Evolutionary conservation across 1,139 yeast species (phyloP), one percentile per base, ranked within the genome.

Genomic region (Schwanniomyces etchellsii): DNA sequence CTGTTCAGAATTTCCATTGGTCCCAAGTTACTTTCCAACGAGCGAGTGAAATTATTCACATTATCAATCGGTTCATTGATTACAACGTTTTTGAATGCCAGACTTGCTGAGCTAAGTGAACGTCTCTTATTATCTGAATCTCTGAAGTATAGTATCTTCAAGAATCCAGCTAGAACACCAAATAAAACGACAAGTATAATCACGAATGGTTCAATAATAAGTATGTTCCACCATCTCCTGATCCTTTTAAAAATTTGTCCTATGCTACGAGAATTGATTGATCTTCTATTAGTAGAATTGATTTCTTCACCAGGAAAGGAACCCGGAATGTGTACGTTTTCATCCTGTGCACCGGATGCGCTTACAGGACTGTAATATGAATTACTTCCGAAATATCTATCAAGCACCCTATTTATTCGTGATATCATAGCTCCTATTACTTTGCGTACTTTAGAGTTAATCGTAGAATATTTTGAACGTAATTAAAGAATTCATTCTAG

Each of bases 21-120:
- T 3, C 47, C 36, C 24, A 61, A 41, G 33, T 47, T 58, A 27
- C 64, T 69, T 35, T 64, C 70, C 25, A 64, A 40, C 26, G 50
- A 58, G 17, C 65, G 48, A 5, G 59, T 45, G 37, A 64, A 64
- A 32, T 47, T 52, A 37, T 48, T 51, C 3, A 55, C 69, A 30
- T 55, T 57, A 33, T 58, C 57, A 5, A 60, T 56, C 2, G 70
- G 66, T 35, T 60, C 64, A 28, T 38, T 33, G 12, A 32, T 28
- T 14, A 25, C 16, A 13, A 18, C 20, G n/a, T 29, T 27, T n/a
- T 18, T 18, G 7, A 18, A 7, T 7, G 21, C 7, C 21, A n/a
- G 7, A 7, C 9, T 18, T 18, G 21, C 9, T 7, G 21, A 7
- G 21, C 21, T 18, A 7, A n/a, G 9, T 7, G 21, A 18, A 7